Evolutionary conservation across 331 rosid genomes (phyloP), one percentile per base, ranked within the genome.

Genomic region (Spiraea crenata): DNA sequence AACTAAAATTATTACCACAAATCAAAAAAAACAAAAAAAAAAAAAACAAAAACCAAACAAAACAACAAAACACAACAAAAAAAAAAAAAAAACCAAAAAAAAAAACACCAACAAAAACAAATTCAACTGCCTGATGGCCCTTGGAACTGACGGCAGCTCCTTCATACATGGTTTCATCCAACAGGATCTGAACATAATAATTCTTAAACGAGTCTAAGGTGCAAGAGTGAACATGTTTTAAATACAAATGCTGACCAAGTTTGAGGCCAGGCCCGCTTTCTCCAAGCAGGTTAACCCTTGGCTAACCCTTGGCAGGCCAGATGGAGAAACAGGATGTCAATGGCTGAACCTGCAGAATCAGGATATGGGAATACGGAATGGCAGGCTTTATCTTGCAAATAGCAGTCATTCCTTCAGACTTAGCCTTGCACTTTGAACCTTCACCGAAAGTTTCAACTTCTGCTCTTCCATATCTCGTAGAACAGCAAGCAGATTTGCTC

Each of bases 401-500:
- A 48, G n/a, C 63, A 51, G 55, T 83, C 85, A 92, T 76, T 90
- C 98, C 74, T 86, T 92, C 90, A 90, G 75, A 81, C 96, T 90
- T 78, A 90, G 87, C 85, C 87, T 86, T 3, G 98, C 98, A 87
- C 85, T 92, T 80, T 92, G 96, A 83, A 92, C 98, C 80, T 92
- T 92, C 73, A 90, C 93, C 2, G 96, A 89, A 71, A 92, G 80
- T 84, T 90, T 92, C 65, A 85, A 77, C 86, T 92, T 92, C 76
- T 93, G 98, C 56, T 93, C 97, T 84, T 93, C 97, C 97, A 93
- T 90, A 73, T 93, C 98, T 80, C 77, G 92, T 42, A 89, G 86
- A 81, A 90, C 90, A 63, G 98, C 85, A 77, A 87, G 81, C 75
- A 90, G 81, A 84, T 93, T 90, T 75, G 90, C 74, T 71, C 97